phyloP scores from a whole-genome alignment of 2,329 filamentous ascomycete species.

The Orbilia javanica region DNA sequence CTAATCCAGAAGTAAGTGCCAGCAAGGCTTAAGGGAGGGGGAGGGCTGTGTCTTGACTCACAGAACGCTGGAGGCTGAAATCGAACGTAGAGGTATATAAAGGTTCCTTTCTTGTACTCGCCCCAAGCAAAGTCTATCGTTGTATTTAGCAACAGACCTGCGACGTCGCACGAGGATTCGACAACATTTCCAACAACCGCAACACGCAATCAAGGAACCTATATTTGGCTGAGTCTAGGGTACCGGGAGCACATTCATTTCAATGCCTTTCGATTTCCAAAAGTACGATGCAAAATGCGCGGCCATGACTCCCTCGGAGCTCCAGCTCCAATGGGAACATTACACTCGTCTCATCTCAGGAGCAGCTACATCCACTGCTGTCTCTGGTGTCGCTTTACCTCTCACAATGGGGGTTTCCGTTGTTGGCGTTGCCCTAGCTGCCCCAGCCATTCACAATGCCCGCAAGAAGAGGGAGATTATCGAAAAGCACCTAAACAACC shows the following conservation, averaged over 20 bases:
- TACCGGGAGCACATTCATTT: not conserved
- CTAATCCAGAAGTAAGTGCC: no score
- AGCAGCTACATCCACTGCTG: slow-evolving; percentile 65
- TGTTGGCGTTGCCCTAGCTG: slow-evolving; percentile 65
- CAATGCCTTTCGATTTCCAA: slow-evolving; percentile 67
- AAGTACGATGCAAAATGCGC: slow-evolving; percentile 66
- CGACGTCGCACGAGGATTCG: no score
- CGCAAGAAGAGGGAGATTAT: slow-evolving; percentile 67
- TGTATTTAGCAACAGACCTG: not conserved
- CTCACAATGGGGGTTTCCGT: slow-evolving; percentile 66
- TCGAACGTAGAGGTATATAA: not conserved
- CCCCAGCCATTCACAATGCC: slow-evolving; percentile 66
- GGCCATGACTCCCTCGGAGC: slow-evolving; percentile 64
- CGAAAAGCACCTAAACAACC: slow-evolving; percentile 64
- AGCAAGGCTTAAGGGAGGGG: no score
- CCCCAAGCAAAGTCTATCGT: not conserved
- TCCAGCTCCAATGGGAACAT: slow-evolving; percentile 67
- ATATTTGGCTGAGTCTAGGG: no score
- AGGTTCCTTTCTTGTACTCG: no score
- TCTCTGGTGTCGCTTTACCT: slow-evolving; percentile 65
- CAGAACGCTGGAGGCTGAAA: not conserved
- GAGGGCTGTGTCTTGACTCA: slow-evolving; percentile 18
- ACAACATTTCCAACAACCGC: slow-evolving; percentile 8
- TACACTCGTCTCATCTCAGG: slow-evolving; percentile 66
- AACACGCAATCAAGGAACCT: not conserved